Evolutionary conservation across 208 protist genomes (phyloP), one percentile per base, ranked within the genome.

Genomic region (Leishmania aethiopica): DNA sequence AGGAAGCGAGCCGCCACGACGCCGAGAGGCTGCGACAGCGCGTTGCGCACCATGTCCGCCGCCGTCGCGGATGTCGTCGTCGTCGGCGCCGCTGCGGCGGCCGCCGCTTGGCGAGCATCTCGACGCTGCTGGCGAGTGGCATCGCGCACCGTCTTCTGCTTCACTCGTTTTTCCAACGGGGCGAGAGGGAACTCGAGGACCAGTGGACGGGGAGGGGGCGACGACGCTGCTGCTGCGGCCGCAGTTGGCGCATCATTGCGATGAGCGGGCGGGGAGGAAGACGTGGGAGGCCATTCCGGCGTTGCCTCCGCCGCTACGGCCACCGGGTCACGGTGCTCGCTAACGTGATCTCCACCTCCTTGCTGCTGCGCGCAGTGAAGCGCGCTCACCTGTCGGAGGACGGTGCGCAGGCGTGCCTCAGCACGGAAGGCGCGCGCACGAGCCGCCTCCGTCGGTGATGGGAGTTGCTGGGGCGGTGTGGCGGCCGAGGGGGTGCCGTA

Each of bases 1-100:
- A 87, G 80, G 37, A 87, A 28, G 35, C 80, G 79, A 59, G 80
- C 80, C 0, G 84, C 84, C 66, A 87, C 80, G 6, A 53, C 77
- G 7, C 83, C 83, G 17, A 86, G 73, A 3, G 84, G 80, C 62
- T 87, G 77, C 32, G 76, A 70, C 40, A 81, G 60, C 2, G 77
- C 71, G 53, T 66, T 83, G 32, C 84, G 76, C 76, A 87, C 77
- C 35, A 83, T 72, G 32, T 87, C 71, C 1, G 80, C 79, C 15
- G 78, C 79, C 79, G 73, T 78, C 15, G 77, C 37, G 5, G 77
- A 66, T 7, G 78, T 32, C 11, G 75, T 25, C 25, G 53, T 42
- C 45, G 49, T 49, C 17, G 28, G 25, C 59, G 53, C 62, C 6
- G 72, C 32, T 45, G 75, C 49, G 25, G 28, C 37, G 42, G 66